Base-by-base conservation (phyloP, 495 filamentous ascomycete species). In the Daldinia caldariorum region DNA sequence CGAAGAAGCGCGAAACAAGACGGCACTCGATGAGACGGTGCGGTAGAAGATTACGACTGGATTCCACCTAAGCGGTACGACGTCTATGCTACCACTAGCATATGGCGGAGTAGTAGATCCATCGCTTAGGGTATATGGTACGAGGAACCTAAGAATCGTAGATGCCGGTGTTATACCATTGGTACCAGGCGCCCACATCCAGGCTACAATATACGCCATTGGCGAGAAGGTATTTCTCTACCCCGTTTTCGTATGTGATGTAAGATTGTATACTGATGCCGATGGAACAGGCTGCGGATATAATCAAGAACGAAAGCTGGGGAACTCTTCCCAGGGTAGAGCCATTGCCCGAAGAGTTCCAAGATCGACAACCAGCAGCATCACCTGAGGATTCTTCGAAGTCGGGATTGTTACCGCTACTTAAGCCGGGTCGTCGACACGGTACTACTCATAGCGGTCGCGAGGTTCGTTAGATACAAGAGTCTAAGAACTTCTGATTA, bases 121-220 rank as follows among this genome's bases (percentile, higher is more conserved):
- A 2, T 80, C 81, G 18, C 75, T 89, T 5, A 82, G 81, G 67
- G 86, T 89, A 6, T 82, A 89, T 56, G 88, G 84, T 1, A 81
- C 83, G 6, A 69, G 68, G 53, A 76, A 78, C 12, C 35, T 79
- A 58, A 79, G 82, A 47, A 85, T 90, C 12, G 85, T 86, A 0
- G 87, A 88, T 78, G 85, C 85, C 5, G 85, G 83, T 20, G 75
- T 89, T n/a, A 74, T 89, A 31, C 88, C 88, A 2, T 67, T 90
- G 57, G 81, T 88, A 29, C 79, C 87, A 3, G 76, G 79, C 13
- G 82, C 81, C 0, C 86, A 89, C 77, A 78, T 83, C 29, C 79
- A 80, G 34, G 75, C 82, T 1, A 86, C 82, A 0, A 75, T 88
- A 4, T 91, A 90, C 71, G 87, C 87, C 0, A 73, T 90, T 64